Evolutionary conservation across 139 green algal species (phyloP), one percentile per base, ranked within the genome.

Genomic region (Ettlia oleoabundans): DNA sequence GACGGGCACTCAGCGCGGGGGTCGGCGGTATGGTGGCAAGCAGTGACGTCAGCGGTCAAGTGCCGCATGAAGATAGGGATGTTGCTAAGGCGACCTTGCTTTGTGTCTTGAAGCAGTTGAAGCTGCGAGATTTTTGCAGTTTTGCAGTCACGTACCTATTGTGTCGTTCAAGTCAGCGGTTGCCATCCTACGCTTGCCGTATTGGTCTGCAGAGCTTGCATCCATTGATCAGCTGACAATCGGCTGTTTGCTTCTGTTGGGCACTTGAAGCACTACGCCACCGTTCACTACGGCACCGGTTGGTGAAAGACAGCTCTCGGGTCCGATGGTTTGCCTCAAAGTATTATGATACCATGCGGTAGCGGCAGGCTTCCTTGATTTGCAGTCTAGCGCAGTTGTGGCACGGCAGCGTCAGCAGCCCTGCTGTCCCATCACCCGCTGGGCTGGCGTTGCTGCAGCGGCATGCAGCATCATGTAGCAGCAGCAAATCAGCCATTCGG

Each of bases 391-490:
- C 21, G 15, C 70, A 42, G 70, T 42, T 35, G 5, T 77, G 70
- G 70, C 70, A 42, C 52, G 24, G 19, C 40, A 37, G 30, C n/a
- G n/a, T n/a, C 73, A 80, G 73, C 73, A 52, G 52, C 24, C 43
- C 47, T 32, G 65, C 65, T 51, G 15, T 22, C 62, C 30, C 5
- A 33, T 8, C 71, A 5, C 24, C 21, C 47, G 71, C 28, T 19
- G 32, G 47, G 21, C 32, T 47, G 24, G 28, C 33, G 37, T 9
- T 52, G 35, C 37, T 37, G 37, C 66, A 30, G 66, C 40, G 21
- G 28, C 52, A 24, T 40, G 22, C 35, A 52, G 10, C 13, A 21
- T 70, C 32, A 43, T 53, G 35, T 53, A 38, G 73, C 73, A 32
- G 71, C 18, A 47, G 18, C 38, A 24, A 37, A 63, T 2, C 38